Evolutionary conservation across 768 basidiomycete species (phyloP), one percentile per base, ranked within the genome.

Genomic region (Tylopilus felleus): DNA sequence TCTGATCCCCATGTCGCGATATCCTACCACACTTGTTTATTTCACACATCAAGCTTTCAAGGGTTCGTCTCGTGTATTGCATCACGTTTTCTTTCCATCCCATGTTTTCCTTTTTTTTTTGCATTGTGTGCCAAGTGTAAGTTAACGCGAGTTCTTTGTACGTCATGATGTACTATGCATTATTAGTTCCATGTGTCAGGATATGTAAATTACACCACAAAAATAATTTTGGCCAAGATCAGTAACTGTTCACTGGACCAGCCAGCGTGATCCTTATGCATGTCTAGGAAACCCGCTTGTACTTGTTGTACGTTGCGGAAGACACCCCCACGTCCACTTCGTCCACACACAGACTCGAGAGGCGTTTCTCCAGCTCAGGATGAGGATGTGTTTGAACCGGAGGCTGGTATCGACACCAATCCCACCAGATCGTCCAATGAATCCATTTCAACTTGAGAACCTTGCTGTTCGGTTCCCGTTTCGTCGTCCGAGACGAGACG

Each of bases 391-490:
- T 35, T 41, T 62, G 61, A 21, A 63, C 43, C 1, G 67, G 50
- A 4, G 59, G n/a, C 33, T 65, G 50, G 40, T 59, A 56, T 50
- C 63, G 38, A 28, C 57, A 61, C 67, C 67, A 68, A 3, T 51
- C 56, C 67, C 67, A 68, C 67, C 67, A 68, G 5, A 68, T 58
- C 55, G 67, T 68, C 67, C 67, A 68, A 38, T 68, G 67, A 40
- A 68, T 67, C 67, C 67, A 68, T 19, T 61, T 68, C 23, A 68
- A 40, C 22, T 36, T 58, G 22, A 68, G 63, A 19, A 69, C 67
- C 49, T 58, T 68, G 65, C 65, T 52, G 29, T 49, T 57, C 0
- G 42, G 29, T 13, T 63, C 63, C 31, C 67, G 63, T 35, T 39
- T 47, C 52, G 61, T 57, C 43, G 67, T 68, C 45, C 67, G 67